Evolutionary conservation across 331 rosid species (phyloP).

Genomic region (Rhamnella rubrinervis): DNA sequence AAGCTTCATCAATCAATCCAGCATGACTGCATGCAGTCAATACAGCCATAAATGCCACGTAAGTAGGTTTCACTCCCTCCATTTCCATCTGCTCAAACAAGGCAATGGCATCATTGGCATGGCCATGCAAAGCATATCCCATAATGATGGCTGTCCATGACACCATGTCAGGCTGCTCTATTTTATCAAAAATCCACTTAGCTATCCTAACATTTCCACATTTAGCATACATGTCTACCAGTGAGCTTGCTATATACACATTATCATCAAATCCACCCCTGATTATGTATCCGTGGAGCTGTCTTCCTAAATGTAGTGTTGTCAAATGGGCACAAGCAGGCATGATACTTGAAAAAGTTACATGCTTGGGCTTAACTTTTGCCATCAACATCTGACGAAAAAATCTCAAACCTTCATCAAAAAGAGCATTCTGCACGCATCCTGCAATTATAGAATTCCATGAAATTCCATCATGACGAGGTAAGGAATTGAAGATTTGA

Average conservation of each 20-base stretch:
- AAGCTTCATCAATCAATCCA: constrained; percentile 73
- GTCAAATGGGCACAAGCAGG: constrained; percentile 91
- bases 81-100: constrained; percentile 68
- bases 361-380: constrained; percentile 47
- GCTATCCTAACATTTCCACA: constrained; percentile 74
- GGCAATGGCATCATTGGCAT: constrained; percentile 67
- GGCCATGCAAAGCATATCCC: constrained; percentile 89
- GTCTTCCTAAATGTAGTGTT: constrained; percentile 71
- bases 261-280: constrained; percentile 58
- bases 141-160: constrained; percentile 90
- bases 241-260: constrained; percentile 63
- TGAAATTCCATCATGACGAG: constrained; percentile 52
- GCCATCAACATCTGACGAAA: constrained; percentile 69
- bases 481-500: constrained; percentile 43
- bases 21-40: constrained; percentile 87
- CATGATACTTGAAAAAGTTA: constrained; percentile 75
- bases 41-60: constrained; percentile 71
- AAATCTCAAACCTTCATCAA: constrained; percentile 59
- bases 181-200: constrained; percentile 50
- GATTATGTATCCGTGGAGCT: constrained; percentile 70
- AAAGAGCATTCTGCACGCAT: constrained; percentile 81
- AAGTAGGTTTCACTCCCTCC: constrained; percentile 57
- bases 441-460: constrained; percentile 90
- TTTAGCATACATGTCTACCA: constrained; percentile 91
- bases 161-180: constrained; percentile 62